These are phyloP conservation scores for Taiwanofungus camphoratus DNA, from an alignment of 1,284 basidiomycete genomes.

Conservation along the genomic window DNA sequence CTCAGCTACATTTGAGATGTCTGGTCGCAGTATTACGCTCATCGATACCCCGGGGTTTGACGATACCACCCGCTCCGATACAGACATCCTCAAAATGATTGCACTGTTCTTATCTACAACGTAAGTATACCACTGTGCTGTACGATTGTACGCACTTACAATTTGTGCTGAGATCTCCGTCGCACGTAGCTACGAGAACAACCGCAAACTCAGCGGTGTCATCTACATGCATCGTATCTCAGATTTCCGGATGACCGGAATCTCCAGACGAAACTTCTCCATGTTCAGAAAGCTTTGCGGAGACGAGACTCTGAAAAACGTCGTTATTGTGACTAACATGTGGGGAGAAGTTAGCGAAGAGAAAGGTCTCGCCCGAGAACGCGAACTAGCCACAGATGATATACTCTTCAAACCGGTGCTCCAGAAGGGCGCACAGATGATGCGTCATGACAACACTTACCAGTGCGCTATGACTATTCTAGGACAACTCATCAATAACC, in stretches of 20 bases:
- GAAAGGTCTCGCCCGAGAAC: constrained; percentile 7
- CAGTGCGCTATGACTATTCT: constrained; percentile 8
- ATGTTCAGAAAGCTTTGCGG: constrained; percentile 48
- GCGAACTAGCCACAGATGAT: constrained; percentile 10
- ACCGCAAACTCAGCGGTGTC: constrained; percentile 38
- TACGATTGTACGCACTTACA: no score
- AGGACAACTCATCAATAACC: constrained; percentile 5
- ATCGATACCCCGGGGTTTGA: constrained; percentile 39
- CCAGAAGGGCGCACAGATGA: constrained; percentile 12
- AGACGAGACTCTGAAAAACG: constrained; percentile 39
- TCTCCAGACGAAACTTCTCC: constrained; percentile 41
- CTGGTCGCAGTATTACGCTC: constrained; percentile 1
- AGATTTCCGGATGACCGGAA: constrained; percentile 44
- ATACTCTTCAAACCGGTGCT: constrained; percentile 13
- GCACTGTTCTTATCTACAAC: constrained; percentile 27
- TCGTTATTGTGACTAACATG: constrained; percentile 48
- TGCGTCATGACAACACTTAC: constrained; percentile 8
- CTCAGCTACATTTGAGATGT: constrained; percentile 1
- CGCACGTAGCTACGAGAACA: constrained; percentile 31
- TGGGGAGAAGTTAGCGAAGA: constrained; percentile 36
- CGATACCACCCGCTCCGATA: constrained; percentile 32
- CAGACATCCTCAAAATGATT: constrained; percentile 31
- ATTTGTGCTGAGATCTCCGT: no score
- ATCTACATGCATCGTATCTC: constrained; percentile 51
- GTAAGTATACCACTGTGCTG: no score